Conservation (phyloP, 2,329 filamentous ascomycete genomes). For the Diaporthe helianthi region DNA sequence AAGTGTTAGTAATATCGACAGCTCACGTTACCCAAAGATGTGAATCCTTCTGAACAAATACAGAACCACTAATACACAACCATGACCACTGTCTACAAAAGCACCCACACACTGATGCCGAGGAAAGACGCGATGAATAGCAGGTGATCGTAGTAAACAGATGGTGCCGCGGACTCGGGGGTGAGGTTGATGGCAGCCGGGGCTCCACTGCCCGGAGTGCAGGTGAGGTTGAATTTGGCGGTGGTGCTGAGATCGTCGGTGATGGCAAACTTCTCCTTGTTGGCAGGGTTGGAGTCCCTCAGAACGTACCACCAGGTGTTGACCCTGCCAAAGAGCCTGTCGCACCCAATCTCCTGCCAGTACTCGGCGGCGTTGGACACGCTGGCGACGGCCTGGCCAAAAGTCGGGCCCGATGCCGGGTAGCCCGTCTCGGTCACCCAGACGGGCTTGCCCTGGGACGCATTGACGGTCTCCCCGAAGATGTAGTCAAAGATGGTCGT, state of each 20-base stretch:
- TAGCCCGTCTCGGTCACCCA: not conserved
- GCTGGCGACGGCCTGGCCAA: not conserved
- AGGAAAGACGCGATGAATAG: not conserved
- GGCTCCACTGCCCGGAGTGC: not conserved
- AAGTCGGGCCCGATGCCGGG: not conserved
- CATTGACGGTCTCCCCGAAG: slow-evolving; percentile 51
- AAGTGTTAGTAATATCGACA: not conserved
- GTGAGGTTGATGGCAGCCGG: not conserved
- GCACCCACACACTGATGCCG: not conserved
- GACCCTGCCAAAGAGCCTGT: slow-evolving; percentile 60
- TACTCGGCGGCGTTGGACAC: slow-evolving; percentile 64
- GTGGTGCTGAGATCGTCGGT: slow-evolving; percentile 52
- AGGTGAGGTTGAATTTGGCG: not conserved
- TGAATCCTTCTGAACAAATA: not conserved
- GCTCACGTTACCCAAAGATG: not conserved
- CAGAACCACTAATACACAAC: too few species aligned
- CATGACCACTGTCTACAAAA: not conserved
- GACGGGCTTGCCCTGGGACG: slow-evolving; percentile 41
- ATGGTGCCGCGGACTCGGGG: not conserved
- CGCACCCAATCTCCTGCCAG: slow-evolving; percentile 69
- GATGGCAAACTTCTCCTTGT: slow-evolving; percentile 64
- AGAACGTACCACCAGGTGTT: slow-evolving; percentile 69
- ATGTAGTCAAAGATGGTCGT: slow-evolving; percentile 60
- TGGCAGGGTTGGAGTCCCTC: slow-evolving; percentile 66
- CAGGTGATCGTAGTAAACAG: not conserved